phyloP scores from a whole-genome alignment of 352 stramenopile species.

The Globisporangium cystogenes region DNA sequence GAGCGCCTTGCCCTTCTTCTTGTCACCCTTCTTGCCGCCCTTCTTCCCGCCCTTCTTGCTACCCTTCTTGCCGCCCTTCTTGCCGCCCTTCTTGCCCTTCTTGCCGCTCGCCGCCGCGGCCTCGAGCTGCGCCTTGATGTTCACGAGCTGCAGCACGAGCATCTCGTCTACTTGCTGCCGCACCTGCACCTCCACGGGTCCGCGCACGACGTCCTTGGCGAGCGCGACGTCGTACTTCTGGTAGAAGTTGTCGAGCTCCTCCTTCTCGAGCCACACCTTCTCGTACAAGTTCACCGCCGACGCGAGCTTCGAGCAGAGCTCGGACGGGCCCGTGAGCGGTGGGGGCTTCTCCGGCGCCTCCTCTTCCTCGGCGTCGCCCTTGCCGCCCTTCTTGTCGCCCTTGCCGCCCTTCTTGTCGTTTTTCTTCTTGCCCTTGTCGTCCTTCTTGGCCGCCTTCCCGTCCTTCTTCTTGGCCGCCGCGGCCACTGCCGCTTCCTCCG shows the following conservation, averaged over 20 bases:
- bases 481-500: constrained; percentile 25
- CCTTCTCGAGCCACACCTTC: constrained; percentile 82
- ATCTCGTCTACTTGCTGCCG: constrained; percentile 92
- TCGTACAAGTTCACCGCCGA: constrained; percentile 65
- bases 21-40: constrained; percentile 35
- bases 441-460: constrained; percentile 34
- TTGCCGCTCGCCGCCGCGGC: constrained; percentile 55
- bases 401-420: constrained; percentile 47
- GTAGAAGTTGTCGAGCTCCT: constrained; percentile 89
- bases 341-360: constrained; percentile 76
- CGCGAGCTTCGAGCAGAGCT: constrained; percentile 77
- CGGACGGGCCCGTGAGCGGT: constrained; percentile 81
- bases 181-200: constrained; percentile 82
- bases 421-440: constrained; percentile 42
- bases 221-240: constrained; percentile 93
- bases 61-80: constrained; percentile 50
- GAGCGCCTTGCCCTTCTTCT: constrained; percentile 74
- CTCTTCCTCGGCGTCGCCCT: constrained; percentile 38
- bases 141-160: constrained; percentile 90
- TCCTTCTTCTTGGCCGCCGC: constrained; percentile 26
- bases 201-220: constrained; percentile 87
- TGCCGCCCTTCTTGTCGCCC: constrained; percentile 58
- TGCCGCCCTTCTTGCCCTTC: constrained; percentile 76
- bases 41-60: constrained; percentile 50
- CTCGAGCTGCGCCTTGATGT: constrained; percentile 91